Evolutionary conservation across 2,329 filamentous ascomycete genomes (phyloP).

Genomic region (Penicillium sclerotigenum): DNA sequence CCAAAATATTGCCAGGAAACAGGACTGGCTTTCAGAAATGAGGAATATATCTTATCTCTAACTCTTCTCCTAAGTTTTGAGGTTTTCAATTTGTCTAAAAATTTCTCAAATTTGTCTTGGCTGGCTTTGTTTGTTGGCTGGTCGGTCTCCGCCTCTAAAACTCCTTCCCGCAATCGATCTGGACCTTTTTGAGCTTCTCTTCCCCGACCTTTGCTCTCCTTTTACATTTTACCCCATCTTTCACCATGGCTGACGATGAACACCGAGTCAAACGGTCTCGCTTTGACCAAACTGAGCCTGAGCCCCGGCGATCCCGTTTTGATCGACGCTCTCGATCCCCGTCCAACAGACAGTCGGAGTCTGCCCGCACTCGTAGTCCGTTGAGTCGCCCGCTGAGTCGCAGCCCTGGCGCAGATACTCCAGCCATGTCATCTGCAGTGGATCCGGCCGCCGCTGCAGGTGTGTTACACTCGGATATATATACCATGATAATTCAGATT

Average conservation of each 20-base stretch:
- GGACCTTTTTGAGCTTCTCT: conserved; percentile 8
- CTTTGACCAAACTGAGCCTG: conserved; percentile 87
- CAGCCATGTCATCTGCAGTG: conserved; percentile 47
- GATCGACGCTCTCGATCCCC: conserved; percentile 90
- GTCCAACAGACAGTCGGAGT: conserved; percentile 62
- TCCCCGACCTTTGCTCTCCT: conserved; percentile 1
- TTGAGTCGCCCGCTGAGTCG: conserved; percentile 48
- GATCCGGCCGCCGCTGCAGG: conserved; percentile 77
- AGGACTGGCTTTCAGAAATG: neutral
- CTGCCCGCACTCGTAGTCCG: conserved; percentile 77
- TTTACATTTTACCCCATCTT: neutral
- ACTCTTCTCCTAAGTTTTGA: neutral
- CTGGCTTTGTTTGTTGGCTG: neutral
- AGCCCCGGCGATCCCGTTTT: conserved; percentile 78
- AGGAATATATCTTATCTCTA: neutral
- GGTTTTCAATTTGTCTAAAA: neutral
- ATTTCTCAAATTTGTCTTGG: neutral
- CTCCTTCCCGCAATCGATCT: conserved; percentile 14
- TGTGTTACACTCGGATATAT: conserved; percentile 40
- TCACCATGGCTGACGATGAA: conserved; percentile 71
- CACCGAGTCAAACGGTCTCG: conserved; percentile 79
- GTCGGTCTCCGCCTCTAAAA: conserved; percentile 24
- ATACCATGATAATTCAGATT: neutral
- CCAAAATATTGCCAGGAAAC: neutral
- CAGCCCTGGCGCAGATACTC: conserved; percentile 46